phyloP scores from a whole-genome alignment of 345 rosid species.

The Moringa oleifera region DNA sequence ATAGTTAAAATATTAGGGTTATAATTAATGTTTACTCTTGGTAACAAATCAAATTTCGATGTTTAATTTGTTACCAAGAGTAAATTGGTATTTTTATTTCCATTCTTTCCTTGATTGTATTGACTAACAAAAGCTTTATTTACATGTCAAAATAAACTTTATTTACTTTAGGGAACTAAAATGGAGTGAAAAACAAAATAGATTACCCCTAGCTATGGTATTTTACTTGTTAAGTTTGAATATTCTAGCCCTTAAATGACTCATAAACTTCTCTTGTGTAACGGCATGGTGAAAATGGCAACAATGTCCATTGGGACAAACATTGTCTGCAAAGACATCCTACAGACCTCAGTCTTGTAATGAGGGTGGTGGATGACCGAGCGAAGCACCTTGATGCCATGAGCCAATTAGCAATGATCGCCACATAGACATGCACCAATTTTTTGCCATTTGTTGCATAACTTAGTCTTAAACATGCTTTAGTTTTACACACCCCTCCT shows the following conservation, averaged over 20 bases:
- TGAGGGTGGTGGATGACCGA: slow-evolving; percentile 87
- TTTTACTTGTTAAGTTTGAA: background rate
- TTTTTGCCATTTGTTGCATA: slow-evolving; percentile 97
- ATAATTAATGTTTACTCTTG: too few relatives aligned
- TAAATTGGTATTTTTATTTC: too few relatives aligned
- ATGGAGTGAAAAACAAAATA: too few relatives aligned
- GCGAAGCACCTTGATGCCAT: slow-evolving; percentile 77
- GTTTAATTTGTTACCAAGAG: too few relatives aligned
- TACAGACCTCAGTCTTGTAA: slow-evolving; percentile 81
- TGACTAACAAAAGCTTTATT: too few relatives aligned
- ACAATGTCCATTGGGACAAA: slow-evolving; percentile 85
- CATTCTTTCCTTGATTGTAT: too few relatives aligned
- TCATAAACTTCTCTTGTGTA: slow-evolving; percentile 50
- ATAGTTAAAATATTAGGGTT: too few relatives aligned
- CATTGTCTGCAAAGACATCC: slow-evolving; percentile 63
- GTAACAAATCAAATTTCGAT: too few relatives aligned
- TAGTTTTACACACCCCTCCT: slow-evolving; percentile 62
- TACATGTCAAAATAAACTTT: too few relatives aligned
- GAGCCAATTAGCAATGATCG: slow-evolving; percentile 81
- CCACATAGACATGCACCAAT: slow-evolving; percentile 75
- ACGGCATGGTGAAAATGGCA: slow-evolving; percentile 95
- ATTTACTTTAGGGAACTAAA: too few relatives aligned
- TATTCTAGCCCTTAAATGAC: background rate
- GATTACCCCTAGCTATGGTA: too few relatives aligned
- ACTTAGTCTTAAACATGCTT: slow-evolving; percentile 86